Conservation (phyloP, 164 flowering plant genomes). For the Piper longum region DNA sequence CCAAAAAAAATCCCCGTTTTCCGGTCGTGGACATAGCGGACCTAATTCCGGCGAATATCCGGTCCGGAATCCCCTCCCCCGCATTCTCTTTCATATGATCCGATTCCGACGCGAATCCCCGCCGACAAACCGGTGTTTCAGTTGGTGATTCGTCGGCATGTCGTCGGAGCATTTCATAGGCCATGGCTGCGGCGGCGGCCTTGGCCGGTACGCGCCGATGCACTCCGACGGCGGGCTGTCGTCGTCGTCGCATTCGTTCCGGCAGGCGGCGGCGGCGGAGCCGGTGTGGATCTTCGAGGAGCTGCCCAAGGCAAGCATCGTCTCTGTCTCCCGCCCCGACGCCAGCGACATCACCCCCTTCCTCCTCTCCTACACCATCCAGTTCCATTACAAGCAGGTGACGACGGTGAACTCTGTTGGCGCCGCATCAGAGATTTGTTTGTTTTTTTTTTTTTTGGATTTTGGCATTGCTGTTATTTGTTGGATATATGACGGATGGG, state of each 20-base stretch:
- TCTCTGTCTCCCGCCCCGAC: conserved; percentile 90
- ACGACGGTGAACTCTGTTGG: not conserved
- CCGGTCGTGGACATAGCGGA: not conserved
- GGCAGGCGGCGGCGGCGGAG: conserved; percentile 1
- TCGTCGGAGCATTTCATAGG: conserved; percentile 1
- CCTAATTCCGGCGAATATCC: not conserved
- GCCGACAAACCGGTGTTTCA: no score
- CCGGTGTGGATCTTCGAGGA: conserved; percentile 60
- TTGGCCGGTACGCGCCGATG: conserved; percentile 11
- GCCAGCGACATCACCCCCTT: conserved; percentile 79
- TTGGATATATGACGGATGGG: not conserved
- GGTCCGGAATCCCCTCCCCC: not conserved
- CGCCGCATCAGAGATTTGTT: not conserved
- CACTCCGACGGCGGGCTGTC: conserved; percentile 9
- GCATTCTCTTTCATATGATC: no score
- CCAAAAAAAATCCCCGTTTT: no score
- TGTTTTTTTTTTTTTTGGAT: not conserved
- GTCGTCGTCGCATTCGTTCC: conserved; percentile 8
- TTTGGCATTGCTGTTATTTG: not conserved
- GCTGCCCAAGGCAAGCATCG: conserved; percentile 66
- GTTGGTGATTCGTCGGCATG: not conserved
- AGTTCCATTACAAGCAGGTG: conserved; percentile 78
- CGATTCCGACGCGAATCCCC: not conserved
- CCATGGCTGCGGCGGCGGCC: not conserved
- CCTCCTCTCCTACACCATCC: conserved; percentile 72